Evolutionary conservation across 352 stramenopile genomes (phyloP), one percentile per base, ranked within the genome.

Genomic region (Stephanocyclus meneghinianus): DNA sequence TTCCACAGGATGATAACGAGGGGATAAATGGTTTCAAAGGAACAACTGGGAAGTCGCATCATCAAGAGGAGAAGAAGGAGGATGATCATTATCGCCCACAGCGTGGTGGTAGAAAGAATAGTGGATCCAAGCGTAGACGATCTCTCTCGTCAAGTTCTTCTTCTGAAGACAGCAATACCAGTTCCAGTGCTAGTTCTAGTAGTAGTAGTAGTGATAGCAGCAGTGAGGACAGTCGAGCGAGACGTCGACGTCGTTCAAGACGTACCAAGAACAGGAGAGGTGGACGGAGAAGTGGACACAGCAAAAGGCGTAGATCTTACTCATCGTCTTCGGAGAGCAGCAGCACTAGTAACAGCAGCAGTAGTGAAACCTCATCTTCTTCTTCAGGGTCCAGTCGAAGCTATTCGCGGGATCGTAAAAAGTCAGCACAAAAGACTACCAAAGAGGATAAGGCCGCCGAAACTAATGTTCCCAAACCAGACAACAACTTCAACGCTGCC

Each of bases 171-270:
- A 69, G 63, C 18, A 65, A 26, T 44, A 40, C 42, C 48, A 76
- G 69, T 53, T 64, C 61, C 51, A 74, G 61, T 61, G 16, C 32
- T 61, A 64, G 69, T 35, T 37, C 37, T 53, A 44, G 82, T 64
- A 57, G 51, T 51, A 76, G 65, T 42, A 74, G 50, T 32, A 73
- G 65, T 42, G 73, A 44, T 32, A 80, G 63, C 37, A 56, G 50
- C 44, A 79, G 66, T 32, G 74, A 76, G 9, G 32, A 50, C 71
- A 47, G 56, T 74, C 35, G 74, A 69, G 44, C 45, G 29, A 76
- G 63, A 40, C 68, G 73, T 87, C 87, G 35, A 85, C 71, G 55
- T 71, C 85, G 66, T 86, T 86, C 61, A 51, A 83, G 57, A 80
- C 76, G 73, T 44, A 18, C 60, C 50, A 59, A 42, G 5, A 78